Conservation (phyloP, 2,329 filamentous ascomycete genomes). For the Aspergillus ibericus region DNA sequence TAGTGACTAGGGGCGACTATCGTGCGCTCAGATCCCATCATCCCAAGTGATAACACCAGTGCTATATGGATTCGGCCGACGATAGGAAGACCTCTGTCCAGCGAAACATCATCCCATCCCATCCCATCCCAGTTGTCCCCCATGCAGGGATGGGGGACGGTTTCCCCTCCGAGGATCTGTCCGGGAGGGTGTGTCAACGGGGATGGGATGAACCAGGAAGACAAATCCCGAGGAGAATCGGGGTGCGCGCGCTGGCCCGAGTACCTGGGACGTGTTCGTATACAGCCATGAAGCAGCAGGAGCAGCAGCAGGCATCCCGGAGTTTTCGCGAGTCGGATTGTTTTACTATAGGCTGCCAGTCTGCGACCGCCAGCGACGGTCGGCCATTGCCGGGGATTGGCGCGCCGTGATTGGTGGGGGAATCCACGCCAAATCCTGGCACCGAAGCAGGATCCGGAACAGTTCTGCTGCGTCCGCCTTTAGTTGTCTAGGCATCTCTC, state of each 20-base stretch:
- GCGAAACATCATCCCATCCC: not conserved
- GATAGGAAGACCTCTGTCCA: not conserved
- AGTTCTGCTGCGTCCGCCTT: not conserved
- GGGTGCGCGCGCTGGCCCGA: not conserved
- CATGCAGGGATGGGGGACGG: not conserved
- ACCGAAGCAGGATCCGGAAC: constrained; percentile 1
- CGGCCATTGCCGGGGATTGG: not conserved
- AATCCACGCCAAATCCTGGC: not conserved
- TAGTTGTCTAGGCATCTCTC: not conserved
- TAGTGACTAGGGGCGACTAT: constrained; percentile 3
- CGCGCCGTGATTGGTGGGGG: not conserved
- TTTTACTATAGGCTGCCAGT: not conserved
- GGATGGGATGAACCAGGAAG: not conserved
- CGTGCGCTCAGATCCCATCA: not conserved
- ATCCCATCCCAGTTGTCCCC: not conserved
- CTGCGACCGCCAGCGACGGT: not conserved
- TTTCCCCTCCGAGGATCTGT: too few relatives aligned
- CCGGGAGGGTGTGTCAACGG: too few relatives aligned
- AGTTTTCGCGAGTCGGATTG: not conserved
- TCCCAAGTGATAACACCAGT: not conserved
- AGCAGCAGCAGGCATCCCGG: not conserved
- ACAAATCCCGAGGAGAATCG: not conserved
- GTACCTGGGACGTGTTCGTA: not conserved
- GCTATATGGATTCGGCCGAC: not conserved
- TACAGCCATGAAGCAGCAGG: not conserved